Conservation (phyloP, 2,329 filamentous ascomycete genomes). For the Verticillium nubilum region DNA sequence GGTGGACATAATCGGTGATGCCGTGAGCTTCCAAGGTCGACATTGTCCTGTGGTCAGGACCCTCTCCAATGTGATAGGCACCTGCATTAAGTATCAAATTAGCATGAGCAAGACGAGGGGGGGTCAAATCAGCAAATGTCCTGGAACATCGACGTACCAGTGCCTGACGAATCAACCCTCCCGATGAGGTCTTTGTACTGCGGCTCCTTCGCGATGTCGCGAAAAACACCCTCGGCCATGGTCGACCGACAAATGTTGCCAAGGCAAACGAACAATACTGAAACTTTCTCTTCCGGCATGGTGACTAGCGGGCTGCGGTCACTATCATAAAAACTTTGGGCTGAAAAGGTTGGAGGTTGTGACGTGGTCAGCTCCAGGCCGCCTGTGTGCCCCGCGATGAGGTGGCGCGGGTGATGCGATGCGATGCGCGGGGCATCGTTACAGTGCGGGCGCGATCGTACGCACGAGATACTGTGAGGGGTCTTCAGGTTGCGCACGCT, state of each 20-base stretch:
- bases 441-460: neutral
- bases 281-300: slow-evolving; percentile 42
- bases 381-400: neutral
- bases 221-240: slow-evolving; percentile 95
- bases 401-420: neutral
- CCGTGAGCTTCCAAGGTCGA: slow-evolving; percentile 67
- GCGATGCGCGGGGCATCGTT: neutral
- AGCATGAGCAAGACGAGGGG: neutral
- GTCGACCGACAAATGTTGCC: slow-evolving; percentile 94
- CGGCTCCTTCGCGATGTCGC: slow-evolving; percentile 57
- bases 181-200: slow-evolving; percentile 56
- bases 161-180: slow-evolving; percentile 83
- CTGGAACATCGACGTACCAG: slow-evolving; percentile 38
- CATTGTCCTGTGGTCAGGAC: slow-evolving; percentile 80
- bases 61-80: slow-evolving; percentile 74
- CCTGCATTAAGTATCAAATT: slow-evolving; percentile 33
- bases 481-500: neutral
- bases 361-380: slow-evolving; percentile 1
- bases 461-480: neutral
- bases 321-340: neutral
- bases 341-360: neutral
- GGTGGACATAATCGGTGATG: slow-evolving; percentile 72
- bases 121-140: too few species aligned
- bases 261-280: slow-evolving; percentile 89
- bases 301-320: slow-evolving; percentile 5